Evolutionary conservation across 305 asterid species (phyloP).

Genomic region (Plantago coronopus): DNA sequence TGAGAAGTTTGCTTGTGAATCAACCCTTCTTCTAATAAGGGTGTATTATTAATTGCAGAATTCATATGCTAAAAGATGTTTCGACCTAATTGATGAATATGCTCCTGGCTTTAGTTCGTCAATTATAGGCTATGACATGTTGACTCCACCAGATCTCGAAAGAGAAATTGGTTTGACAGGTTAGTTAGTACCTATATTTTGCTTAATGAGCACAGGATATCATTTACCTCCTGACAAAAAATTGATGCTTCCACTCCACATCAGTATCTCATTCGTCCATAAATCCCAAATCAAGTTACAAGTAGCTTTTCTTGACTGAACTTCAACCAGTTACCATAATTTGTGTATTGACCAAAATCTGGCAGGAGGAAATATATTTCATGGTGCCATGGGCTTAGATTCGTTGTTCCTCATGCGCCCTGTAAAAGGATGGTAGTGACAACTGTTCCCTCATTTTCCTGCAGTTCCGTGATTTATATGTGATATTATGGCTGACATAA

Average conservation of each 20-base stretch:
- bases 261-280: not conserved
- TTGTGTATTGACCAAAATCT: conserved; percentile 10
- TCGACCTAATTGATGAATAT: conserved; percentile 71
- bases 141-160: conserved; percentile 96
- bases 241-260: too few relatives aligned
- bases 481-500: conserved; percentile 6
- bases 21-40: conserved; percentile 7
- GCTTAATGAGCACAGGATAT: conserved; percentile 3
- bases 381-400: conserved; percentile 89
- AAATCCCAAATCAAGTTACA: not conserved
- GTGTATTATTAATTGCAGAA: conserved; percentile 36
- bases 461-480: not conserved
- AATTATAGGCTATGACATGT: conserved; percentile 81
- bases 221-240: not conserved
- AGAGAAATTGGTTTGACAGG: conserved; percentile 87
- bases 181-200: conserved; percentile 19
- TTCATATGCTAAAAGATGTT: conserved; percentile 80
- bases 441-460: not conserved
- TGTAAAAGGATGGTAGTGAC: conserved; percentile 79
- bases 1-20: conserved; percentile 4
- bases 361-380: conserved; percentile 93
- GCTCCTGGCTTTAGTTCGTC: conserved; percentile 88
- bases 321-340: not conserved
- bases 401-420: conserved; percentile 92
- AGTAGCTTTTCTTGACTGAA: not conserved